These are phyloP conservation scores for Clohesyomyces aquaticus DNA, from an alignment of 495 filamentous ascomycete genomes.

Conservation along the genomic window DNA sequence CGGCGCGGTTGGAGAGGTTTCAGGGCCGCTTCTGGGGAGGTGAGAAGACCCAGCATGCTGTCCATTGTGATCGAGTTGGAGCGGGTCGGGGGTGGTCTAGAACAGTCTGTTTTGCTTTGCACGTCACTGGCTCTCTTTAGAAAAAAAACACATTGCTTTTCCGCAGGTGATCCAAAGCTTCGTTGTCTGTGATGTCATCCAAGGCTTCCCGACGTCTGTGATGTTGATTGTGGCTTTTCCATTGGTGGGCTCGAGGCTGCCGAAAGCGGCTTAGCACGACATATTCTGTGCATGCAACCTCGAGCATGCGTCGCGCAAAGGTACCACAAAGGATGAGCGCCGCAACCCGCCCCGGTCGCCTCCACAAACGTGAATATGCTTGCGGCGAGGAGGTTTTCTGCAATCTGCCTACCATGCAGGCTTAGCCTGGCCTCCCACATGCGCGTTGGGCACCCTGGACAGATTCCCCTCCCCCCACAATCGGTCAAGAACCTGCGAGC, in stretches of 20 bases:
- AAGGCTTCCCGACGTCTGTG: too few species aligned
- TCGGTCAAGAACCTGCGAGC: neutral
- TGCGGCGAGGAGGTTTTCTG: constrained; percentile 14
- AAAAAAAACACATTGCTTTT: neutral
- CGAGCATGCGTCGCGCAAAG: too few species aligned
- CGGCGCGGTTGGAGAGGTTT: constrained; percentile 12
- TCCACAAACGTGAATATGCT: constrained; percentile 28
- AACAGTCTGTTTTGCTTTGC: constrained; percentile 30
- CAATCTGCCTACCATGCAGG: constrained; percentile 37
- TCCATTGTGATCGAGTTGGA: constrained; percentile 13
- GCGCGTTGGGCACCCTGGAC: constrained; percentile 7
- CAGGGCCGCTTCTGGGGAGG: constrained; percentile 40
- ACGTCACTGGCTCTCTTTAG: constrained; percentile 31
- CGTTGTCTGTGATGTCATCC: too few species aligned
- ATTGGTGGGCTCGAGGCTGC: too few species aligned
- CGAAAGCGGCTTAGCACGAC: constrained; percentile 14
- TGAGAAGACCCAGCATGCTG: constrained; percentile 26
- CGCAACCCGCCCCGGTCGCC: too few species aligned
- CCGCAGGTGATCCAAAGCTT: too few species aligned
- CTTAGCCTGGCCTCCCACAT: constrained; percentile 17
- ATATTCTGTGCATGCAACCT: neutral
- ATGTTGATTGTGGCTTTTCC: constrained; percentile 7
- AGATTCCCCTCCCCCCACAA: neutral
- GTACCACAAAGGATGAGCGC: too few species aligned
- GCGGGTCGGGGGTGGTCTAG: neutral